A percentile compares a stretch with the other conserved stretches of the same genome.
Evolutionary conservation across 805 yeast genomes (phyloP).

Genomic region (Candida namnaoensis): DNA sequence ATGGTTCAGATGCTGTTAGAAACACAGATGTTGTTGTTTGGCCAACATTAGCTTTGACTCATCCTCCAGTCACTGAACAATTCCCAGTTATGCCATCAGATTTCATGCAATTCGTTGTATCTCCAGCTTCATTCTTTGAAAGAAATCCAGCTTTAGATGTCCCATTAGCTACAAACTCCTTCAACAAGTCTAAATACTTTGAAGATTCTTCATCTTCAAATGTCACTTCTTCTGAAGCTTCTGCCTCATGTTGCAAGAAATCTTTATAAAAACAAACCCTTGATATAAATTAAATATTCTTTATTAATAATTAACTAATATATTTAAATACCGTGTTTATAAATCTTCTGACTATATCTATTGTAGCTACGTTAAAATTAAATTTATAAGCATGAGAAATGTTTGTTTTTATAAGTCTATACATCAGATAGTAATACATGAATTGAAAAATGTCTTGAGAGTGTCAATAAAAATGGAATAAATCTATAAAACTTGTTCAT

Average conservation of each 20-base stretch:
- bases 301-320: too few species aligned
- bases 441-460: too few species aligned
- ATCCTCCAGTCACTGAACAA: conserved; percentile 76
- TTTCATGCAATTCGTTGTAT: conserved; percentile 56
- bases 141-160: conserved; percentile 72
- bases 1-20: conserved; percentile 60
- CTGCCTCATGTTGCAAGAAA: conserved; percentile 1
- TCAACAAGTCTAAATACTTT: conserved; percentile 52
- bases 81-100: conserved; percentile 90
- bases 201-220: conserved; percentile 13
- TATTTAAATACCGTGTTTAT: too few species aligned
- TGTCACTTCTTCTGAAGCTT: too few species aligned
- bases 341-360: too few species aligned
- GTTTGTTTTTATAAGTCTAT: too few species aligned
- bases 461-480: too few species aligned
- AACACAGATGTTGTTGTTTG: conserved; percentile 70
- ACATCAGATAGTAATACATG: too few species aligned
- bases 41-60: conserved; percentile 79
- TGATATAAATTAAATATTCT: background rate
- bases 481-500: conserved; percentile 31
- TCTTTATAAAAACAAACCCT: background rate
- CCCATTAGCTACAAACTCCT: conserved; percentile 59
- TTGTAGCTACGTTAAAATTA: too few species aligned
- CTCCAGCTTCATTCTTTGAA: conserved; percentile 69
- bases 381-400: too few species aligned